Conservation (phyloP, 768 basidiomycete species). For the Kwoniella dendrophila region DNA sequence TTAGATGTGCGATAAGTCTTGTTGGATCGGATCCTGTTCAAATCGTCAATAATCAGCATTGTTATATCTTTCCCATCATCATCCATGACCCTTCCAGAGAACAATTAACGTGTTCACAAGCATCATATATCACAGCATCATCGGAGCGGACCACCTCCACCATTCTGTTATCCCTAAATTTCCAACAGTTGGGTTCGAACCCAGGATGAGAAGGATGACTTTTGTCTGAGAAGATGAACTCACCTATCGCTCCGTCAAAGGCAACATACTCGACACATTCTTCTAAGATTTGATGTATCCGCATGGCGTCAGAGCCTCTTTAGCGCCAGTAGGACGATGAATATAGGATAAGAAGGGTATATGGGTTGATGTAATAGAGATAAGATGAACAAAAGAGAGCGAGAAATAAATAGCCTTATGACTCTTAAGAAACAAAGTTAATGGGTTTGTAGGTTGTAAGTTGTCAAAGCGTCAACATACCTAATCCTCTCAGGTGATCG, state of each 20-base stretch:
- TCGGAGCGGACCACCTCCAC: conserved; percentile 42
- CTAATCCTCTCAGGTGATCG: not conserved
- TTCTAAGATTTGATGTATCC: conserved; percentile 48
- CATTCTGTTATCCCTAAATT: not conserved
- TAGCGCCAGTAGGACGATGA: not conserved
- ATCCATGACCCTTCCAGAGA: not conserved
- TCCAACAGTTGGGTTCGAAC: conserved; percentile 35
- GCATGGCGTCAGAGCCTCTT: conserved; percentile 31
- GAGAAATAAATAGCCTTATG: too few species aligned
- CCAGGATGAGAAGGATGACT: conserved; percentile 15
- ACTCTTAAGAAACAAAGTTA: not conserved
- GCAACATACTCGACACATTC: conserved; percentile 45
- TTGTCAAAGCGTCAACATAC: conserved; percentile 11
- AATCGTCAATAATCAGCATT: not conserved
- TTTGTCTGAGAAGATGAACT: conserved; percentile 21
- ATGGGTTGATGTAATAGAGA: not conserved
- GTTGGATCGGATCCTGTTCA: conserved; percentile 35
- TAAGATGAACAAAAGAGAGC: not conserved
- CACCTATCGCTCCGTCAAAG: conserved; percentile 45
- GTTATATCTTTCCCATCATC: not conserved
- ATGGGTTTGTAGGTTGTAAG: not conserved
- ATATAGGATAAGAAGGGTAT: not conserved
- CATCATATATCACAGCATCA: not conserved
- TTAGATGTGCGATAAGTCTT: conserved; percentile 32
- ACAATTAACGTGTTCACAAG: not conserved